Conservation (phyloP, 108 stramenopile species). For the Nitzschia sp. region DNA sequence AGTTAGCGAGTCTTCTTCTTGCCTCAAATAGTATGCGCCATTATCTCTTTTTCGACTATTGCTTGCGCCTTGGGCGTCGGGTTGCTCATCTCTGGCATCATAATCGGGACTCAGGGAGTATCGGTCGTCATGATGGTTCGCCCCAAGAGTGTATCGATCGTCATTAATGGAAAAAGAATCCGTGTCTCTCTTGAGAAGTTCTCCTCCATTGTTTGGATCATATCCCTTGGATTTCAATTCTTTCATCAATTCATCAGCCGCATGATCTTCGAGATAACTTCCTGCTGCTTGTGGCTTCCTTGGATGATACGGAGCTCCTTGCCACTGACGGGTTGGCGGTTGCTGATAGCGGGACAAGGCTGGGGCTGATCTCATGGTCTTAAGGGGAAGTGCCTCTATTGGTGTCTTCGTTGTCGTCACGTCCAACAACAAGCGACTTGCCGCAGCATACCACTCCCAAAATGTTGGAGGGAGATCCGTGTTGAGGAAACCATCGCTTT, state of each 20-base stretch:
- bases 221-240: conserved; percentile 8
- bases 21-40: background rate
- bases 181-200: background rate
- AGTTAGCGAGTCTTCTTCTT: background rate
- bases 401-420: too few relatives aligned
- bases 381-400: too few relatives aligned
- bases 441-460: too few relatives aligned
- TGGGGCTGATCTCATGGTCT: too few relatives aligned
- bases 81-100: background rate
- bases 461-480: too few relatives aligned
- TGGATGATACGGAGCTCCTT: background rate
- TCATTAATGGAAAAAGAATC: conserved; percentile 9
- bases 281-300: too few relatives aligned
- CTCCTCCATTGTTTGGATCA: conserved; percentile 4
- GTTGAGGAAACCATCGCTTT: too few relatives aligned
- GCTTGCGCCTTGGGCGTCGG: background rate
- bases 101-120: background rate
- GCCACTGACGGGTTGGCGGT: too few relatives aligned
- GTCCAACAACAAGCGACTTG: too few relatives aligned
- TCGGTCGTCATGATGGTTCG: background rate
- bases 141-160: background rate
- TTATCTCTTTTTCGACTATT: too few relatives aligned
- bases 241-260: background rate
- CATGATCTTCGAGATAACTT: background rate
- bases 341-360: too few relatives aligned